phyloP scores from a whole-genome alignment of 805 yeast species.

The Lipomyces chichibuensis region DNA sequence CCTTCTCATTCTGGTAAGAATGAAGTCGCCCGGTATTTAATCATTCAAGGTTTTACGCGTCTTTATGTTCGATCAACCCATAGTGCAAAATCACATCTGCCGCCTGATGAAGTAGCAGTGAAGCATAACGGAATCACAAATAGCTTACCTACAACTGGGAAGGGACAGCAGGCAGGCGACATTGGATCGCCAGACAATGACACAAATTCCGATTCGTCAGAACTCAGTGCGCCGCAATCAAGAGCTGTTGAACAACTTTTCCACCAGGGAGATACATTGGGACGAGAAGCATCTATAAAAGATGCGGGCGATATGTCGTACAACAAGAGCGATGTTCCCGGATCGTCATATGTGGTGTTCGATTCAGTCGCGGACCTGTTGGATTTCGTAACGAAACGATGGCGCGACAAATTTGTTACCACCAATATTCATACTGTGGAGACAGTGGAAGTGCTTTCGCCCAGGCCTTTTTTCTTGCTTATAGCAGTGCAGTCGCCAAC shows the following conservation, averaged over 20 bases:
- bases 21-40: conserved; percentile 62
- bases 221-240: not conserved
- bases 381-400: conserved; percentile 64
- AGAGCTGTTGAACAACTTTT: too few species aligned
- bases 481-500: conserved; percentile 76
- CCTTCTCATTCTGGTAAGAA: conserved; percentile 67
- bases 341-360: conserved; percentile 42
- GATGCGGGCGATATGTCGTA: conserved; percentile 38
- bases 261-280: not conserved
- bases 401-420: conserved; percentile 66
- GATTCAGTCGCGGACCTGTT: conserved; percentile 52
- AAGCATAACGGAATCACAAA: conserved; percentile 20
- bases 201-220: not conserved
- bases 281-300: conserved; percentile 4
- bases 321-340: not conserved
- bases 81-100: conserved; percentile 8
- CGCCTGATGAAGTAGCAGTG: conserved; percentile 4
- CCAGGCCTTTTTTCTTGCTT: conserved; percentile 84
- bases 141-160: not conserved
- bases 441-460: conserved; percentile 47
- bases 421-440: conserved; percentile 55
- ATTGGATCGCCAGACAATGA: conserved; percentile 1
- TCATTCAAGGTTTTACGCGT: conserved; percentile 39
- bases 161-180: not conserved
- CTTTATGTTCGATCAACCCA: conserved; percentile 15